Conservation (phyloP, 768 basidiomycete genomes). For the Neoboletus magnificus region DNA sequence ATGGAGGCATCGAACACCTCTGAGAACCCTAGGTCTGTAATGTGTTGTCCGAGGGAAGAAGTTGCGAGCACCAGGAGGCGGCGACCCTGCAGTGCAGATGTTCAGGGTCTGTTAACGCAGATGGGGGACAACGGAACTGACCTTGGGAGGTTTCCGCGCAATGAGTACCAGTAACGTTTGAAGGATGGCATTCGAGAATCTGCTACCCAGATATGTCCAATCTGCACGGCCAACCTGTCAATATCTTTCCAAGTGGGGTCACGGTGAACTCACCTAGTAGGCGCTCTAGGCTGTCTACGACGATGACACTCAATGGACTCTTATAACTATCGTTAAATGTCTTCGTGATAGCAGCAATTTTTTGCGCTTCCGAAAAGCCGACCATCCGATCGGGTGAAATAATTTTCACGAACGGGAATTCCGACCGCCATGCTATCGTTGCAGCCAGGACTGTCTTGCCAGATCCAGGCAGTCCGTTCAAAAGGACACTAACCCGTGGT, state of each 20-base stretch:
- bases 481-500: conserved; percentile 84
- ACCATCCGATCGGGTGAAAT: conserved; percentile 97
- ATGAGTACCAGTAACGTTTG: conserved; percentile 89
- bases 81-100: conserved; percentile 58
- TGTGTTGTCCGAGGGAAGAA: conserved; percentile 80
- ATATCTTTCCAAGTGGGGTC: not conserved
- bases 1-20: conserved; percentile 88
- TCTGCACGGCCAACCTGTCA: conserved; percentile 45
- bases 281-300: conserved; percentile 93
- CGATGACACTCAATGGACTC: conserved; percentile 93
- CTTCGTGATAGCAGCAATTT: conserved; percentile 88
- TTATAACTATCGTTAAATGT: conserved; percentile 95
- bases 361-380: conserved; percentile 89
- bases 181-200: conserved; percentile 92
- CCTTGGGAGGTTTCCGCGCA: conserved; percentile 89
- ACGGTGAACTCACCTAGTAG: conserved; percentile 65
- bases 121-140: conserved; percentile 29
- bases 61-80: conserved; percentile 91
- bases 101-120: conserved; percentile 5
- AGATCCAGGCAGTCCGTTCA: conserved; percentile 86
- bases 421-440: conserved; percentile 88
- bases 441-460: conserved; percentile 96
- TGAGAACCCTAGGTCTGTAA: conserved; percentile 84
- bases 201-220: conserved; percentile 95
- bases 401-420: conserved; percentile 97